Evolutionary conservation across 176 grass and related monocot species (phyloP).

Genomic region (Tuctoria greenei): DNA sequence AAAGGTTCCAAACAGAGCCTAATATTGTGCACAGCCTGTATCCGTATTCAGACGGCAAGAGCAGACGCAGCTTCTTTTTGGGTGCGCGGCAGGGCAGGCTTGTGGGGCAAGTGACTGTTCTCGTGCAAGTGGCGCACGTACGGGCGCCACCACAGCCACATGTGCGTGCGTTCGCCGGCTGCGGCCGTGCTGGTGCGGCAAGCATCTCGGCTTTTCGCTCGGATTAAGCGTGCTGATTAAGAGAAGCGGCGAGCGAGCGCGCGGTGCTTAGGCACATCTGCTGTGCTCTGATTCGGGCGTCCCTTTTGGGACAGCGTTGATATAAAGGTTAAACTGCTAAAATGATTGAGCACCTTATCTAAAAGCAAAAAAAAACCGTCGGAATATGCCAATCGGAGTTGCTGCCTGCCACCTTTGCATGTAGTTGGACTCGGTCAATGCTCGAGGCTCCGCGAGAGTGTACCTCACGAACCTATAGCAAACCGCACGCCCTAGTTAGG

Average conservation of each 20-base stretch:
- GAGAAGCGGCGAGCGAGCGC: background rate
- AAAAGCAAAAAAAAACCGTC: background rate
- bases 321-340: too few species aligned
- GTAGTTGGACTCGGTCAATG: background rate
- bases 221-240: background rate
- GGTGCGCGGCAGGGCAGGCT: background rate
- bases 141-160: background rate
- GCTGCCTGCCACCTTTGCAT: too few species aligned
- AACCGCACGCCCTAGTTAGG: too few species aligned
- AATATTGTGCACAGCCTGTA: too few species aligned
- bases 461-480: too few species aligned
- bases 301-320: background rate
- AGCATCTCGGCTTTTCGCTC: conserved; percentile 15
- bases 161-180: conserved; percentile 11
- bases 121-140: background rate
- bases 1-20: too few species aligned
- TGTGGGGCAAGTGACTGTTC: conserved; percentile 16
- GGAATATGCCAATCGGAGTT: background rate
- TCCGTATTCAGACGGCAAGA: too few species aligned
- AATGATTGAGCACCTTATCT: too few species aligned
- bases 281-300: background rate
- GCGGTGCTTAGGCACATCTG: too few species aligned
- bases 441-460: background rate
- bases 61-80: background rate
- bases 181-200: conserved; percentile 16